Base-by-base conservation (phyloP, 495 filamentous ascomycete species). In the Aspergillus leporis region DNA sequence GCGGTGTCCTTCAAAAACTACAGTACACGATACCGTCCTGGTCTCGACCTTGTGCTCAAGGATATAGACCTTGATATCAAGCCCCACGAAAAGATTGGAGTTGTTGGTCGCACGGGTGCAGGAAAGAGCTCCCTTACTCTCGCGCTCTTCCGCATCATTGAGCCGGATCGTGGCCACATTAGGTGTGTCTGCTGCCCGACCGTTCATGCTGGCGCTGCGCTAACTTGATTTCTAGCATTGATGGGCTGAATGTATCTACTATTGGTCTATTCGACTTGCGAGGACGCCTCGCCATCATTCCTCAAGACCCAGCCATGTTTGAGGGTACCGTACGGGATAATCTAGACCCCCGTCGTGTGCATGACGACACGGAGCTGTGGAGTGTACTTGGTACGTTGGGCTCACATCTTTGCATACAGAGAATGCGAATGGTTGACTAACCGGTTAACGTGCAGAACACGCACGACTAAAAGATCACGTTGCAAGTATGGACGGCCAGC, bases 341-440 rank as follows among this genome's bases (percentile, higher is more conserved):
- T 70, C 82, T 99, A 36, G 95, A 99, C 69, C 95, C 95, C 34
- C 90, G 89, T 36, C 88, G 95, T 73, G 91, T 93, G 52, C 93
- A 98, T 68, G 94, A 96, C 72, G 95, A 99, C 70, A 96, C 92
- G 12, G 95, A 97, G 69, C 85, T 99, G 16, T 99, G 95, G 95
- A 93, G 90, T 65, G 95, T 97, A 40, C 81, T 99, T 50, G 90
- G 91, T 93, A 81, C 69, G 88, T 83, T 61, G 61, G 56, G 62
- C 61, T 54, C 41, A 48, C 50, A 51, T 22, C 36, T 14, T 30
- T 63, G 55, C 52, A 28, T 57, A 32, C 46, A 43, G 8, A 60
- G 19, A 18, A 23, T 4, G 23, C 19, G 23, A 43, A 52, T 46
- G 10, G 34, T 38, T 59, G 28, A 63, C 60, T 65, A 51, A 66